Base-by-base conservation (phyloP, 768 basidiomycete species). In the Russula sp. region DNA sequence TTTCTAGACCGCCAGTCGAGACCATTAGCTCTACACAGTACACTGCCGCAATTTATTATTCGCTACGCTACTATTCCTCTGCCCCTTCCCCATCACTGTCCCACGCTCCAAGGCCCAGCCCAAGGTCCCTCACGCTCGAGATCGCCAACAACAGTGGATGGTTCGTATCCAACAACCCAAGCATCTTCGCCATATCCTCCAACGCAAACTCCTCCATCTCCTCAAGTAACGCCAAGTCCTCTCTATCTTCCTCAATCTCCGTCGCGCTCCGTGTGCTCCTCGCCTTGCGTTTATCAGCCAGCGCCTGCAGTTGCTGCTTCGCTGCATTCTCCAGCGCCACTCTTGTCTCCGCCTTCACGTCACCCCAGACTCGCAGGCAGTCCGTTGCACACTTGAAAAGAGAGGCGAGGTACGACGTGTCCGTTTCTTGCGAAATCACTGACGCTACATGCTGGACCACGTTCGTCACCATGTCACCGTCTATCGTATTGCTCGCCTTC, bases 131-230 rank as follows among this genome's bases (percentile, higher is more conserved):
- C 40, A 92, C 87, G 72, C 89, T 85, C 60, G 84, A 79, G 1
- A 92, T 78, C 0, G 89, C 89, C 46, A 91, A 79, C 57, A 90
- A 71, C 63, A 92, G 69, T n/a, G 83, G 78, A 73, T 90, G 86
- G 52, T 80, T 80, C 28, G 74, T 67, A 67, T 90, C 86, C 61
- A 92, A 76, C 64, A 77, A 66, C 49, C 69, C 66, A 59, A 90
- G 70, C 75, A 88, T 78, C 79, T 83, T 87, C 51, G 76, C 80
- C 85, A 92, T 90, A 72, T 91, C 90, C 72, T 91, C 89, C 67
- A 91, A 72, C 68, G 85, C 87, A 70, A 88, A 90, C 61, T 89
- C 89, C 72, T 91, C 90, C 76, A 91, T 86, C 78, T 93, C 90
- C 73, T 92, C 89, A 44, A 89, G 71, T 59, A 91, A 72, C 72